Base-by-base conservation (phyloP, 208 protist genomes). In the Strigomonas galati region DNA sequence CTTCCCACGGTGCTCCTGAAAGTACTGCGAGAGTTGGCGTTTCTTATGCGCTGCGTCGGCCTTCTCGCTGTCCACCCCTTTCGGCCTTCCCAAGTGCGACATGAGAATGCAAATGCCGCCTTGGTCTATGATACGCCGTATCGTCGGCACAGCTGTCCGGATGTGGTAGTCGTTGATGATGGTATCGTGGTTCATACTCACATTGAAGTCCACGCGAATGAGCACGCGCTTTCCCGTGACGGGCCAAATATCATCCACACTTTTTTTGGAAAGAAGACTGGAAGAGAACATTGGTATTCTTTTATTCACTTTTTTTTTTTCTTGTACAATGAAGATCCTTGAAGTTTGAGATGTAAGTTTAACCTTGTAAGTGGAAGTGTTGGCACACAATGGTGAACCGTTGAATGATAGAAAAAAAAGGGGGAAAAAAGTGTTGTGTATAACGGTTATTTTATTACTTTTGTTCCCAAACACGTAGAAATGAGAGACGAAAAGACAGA, bases 121-220 rank as follows among this genome's bases (percentile, higher is more conserved):
- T 28, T 97, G 78, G n/a, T 98, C 97, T 10, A 98, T 76, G 43
- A 97, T 82, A 49, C 98, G 93, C 15, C 95, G 82, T 55, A 99
- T 96, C 0, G 98, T 99, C 15, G 98, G 97, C 37, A 99, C 61
- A 14, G 97, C 80, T 7, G 86, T 77, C n/a, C 87, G 94, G 56
- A 99, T 99, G 68, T 97, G 84, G 51, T 93, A 93, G 66, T 94
- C 89, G 64, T 98, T 98, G 24, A 87, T 91, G 54, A 99, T 98
- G 12, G 61, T 76, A 24, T 92, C 93, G 43, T 97, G 81, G 35
- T 88, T 67, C 9, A 98, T 75, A 19, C 97, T 97, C 19, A 99
- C 97, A 72, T 99, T 99, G 67, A 98, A 99, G 70, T 99, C 98
- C 12, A 98, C 96, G 55, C 98, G 89, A 30, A 91, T 74, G 1